These are phyloP conservation scores for Auriscalpium orientale DNA, from an alignment of 768 basidiomycete species.

Conservation along the genomic window DNA sequence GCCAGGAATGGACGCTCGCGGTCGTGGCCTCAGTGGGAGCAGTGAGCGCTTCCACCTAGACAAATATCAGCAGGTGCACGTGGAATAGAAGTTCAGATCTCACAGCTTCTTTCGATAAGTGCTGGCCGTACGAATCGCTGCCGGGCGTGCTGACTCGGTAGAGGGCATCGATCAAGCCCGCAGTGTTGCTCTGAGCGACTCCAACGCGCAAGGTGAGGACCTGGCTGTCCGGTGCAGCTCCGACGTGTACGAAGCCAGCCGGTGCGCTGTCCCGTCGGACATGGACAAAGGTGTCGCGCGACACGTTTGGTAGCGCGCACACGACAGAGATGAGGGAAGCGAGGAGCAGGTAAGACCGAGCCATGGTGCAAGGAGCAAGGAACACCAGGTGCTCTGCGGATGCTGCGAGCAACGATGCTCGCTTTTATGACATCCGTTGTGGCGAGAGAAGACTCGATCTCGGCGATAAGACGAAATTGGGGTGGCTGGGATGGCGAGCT, in stretches of 20 bases:
- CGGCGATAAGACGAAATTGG: too few relatives aligned
- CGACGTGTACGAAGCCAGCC: slow-evolving; percentile 19
- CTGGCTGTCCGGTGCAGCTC: slow-evolving; percentile 16
- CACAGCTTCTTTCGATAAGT: slow-evolving; percentile 28
- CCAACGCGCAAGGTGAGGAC: slow-evolving; percentile 26
- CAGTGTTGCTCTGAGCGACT: slow-evolving; percentile 24
- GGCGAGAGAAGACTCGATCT: too few relatives aligned
- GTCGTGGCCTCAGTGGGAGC: slow-evolving; percentile 2
- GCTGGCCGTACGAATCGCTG: slow-evolving; percentile 24
- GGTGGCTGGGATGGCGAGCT: too few relatives aligned
- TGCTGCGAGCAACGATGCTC: too few relatives aligned
- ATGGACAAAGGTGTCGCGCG: neutral
- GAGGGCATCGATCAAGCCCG: slow-evolving; percentile 26
- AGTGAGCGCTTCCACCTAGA: slow-evolving; percentile 3
- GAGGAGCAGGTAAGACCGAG: neutral
- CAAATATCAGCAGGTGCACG: neutral
- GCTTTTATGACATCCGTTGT: too few relatives aligned
- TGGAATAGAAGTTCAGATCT: neutral
- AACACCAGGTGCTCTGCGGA: too few relatives aligned
- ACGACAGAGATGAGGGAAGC: neutral
- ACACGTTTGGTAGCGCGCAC: neutral
- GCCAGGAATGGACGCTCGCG: neutral
- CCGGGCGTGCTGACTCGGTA: slow-evolving; percentile 25
- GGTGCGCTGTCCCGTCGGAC: slow-evolving; percentile 7
- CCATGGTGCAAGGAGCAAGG: neutral